phyloP scores from a whole-genome alignment of 495 filamentous ascomycete species.

The Aspergillus sclerotioniger region DNA sequence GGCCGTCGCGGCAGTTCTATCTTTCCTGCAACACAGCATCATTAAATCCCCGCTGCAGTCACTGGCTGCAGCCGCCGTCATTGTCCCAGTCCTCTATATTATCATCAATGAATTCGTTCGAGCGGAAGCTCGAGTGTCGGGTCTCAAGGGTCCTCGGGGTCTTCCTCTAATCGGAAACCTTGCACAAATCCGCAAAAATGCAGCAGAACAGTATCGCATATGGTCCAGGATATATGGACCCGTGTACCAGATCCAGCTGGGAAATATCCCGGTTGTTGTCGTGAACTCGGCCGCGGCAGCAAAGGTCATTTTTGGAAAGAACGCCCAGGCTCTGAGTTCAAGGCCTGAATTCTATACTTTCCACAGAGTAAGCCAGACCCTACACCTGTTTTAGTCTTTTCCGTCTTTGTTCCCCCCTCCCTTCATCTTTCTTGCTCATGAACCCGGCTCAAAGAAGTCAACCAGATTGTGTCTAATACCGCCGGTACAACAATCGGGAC shows the following conservation, averaged over 20 bases:
- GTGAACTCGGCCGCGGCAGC: conserved; percentile 58
- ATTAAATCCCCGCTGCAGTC: conserved; percentile 29
- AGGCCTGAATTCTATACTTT: conserved; percentile 65
- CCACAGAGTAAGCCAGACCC: conserved; percentile 50
- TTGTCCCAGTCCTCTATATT: conserved; percentile 44
- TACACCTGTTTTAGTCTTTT: neutral
- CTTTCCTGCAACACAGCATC: conserved; percentile 22
- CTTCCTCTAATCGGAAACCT: conserved; percentile 63
- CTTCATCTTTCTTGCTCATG: neutral
- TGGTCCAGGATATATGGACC: conserved; percentile 58
- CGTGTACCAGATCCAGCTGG: conserved; percentile 65
- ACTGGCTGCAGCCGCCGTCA: conserved; percentile 22
- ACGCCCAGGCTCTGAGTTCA: conserved; percentile 58
- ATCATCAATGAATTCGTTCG: conserved; percentile 54
- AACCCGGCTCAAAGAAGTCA: neutral
- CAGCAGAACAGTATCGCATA: conserved; percentile 57
- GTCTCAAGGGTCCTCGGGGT: conserved; percentile 54
- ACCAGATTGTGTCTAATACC: conserved; percentile 58
- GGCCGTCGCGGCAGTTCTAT: conserved; percentile 31
- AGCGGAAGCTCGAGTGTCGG: conserved; percentile 44
- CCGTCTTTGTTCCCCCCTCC: neutral
- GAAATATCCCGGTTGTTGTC: conserved; percentile 60
- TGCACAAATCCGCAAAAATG: conserved; percentile 56
- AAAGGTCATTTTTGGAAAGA: conserved; percentile 56
- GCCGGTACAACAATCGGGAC: conserved; percentile 67